Base-by-base conservation (phyloP, 1,284 basidiomycete genomes). In the Flammula alnicola region DNA sequence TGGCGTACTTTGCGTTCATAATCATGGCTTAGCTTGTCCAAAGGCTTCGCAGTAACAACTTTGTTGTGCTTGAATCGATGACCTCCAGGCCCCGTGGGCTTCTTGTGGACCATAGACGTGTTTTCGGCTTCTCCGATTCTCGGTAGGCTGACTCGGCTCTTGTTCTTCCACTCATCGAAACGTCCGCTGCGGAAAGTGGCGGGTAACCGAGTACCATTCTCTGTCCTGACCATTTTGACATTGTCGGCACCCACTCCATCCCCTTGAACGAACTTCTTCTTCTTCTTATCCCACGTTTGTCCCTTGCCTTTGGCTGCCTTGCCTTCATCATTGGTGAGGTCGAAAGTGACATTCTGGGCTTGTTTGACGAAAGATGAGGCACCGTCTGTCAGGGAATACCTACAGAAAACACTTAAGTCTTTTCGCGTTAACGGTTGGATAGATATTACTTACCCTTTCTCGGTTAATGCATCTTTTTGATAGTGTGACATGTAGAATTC, bases 161-260 rank as follows among this genome's bases (percentile, higher is more conserved):
- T 91, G 54, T 82, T 78, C 69, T 91, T 92, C 97, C 97, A 99
- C 64, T 96, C 93, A 46, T 97, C 93, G 67, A 92, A 99, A 3
- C 93, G 83, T 3, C 97, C 97, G 55, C 88, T 93, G 49, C 92
- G 88, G 73, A 95, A 99, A 5, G 86, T 87, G 0, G 95, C 95
- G 1, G 97, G 97, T n/a, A 99, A 77, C 40, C 91, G 84, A 11
- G 87, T 84, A 1, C 97, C 97, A 56, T 88, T 94, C 69, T 99
- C 97, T 1, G 94, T 95, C 56, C 84, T 86, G 59, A 99, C 91
- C 59, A 99, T 79, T 70, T 98, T 98, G 61, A 96, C 80, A 68
- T 98, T 98, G 68, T 98, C 95, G 3, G 92, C 84, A 4, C 95
- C 95, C 25, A 77, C 78, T 8, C 91, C 91, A 32, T 86, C 86